phyloP scores from a whole-genome alignment of 106 monocot species.

The Triglochin maritima region DNA sequence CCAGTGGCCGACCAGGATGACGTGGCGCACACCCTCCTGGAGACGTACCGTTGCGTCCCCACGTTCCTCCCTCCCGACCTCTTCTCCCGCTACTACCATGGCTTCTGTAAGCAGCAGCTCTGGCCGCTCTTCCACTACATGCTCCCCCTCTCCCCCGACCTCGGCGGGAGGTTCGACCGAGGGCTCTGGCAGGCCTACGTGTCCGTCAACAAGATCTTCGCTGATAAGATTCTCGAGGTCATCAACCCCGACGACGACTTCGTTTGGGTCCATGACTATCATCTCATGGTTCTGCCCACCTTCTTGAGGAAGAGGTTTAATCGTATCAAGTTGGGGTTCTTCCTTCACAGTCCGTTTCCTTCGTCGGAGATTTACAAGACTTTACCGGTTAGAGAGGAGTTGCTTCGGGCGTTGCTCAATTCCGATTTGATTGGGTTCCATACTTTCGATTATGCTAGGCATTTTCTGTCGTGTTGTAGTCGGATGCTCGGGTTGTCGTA shows the following conservation, averaged over 20 bases:
- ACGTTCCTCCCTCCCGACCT: constrained; percentile 20
- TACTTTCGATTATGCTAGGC: constrained; percentile 27
- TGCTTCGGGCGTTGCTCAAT: constrained; percentile 20
- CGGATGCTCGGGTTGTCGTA: constrained; percentile 26
- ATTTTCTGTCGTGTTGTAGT: constrained; percentile 27
- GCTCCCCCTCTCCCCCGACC: constrained; percentile 22
- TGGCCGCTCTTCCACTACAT: constrained; percentile 37
- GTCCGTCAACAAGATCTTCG: constrained; percentile 28
- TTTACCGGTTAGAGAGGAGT: constrained; percentile 21
- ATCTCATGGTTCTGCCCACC: constrained; percentile 25
- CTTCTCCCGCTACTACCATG: constrained; percentile 22
- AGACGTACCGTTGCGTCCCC: constrained; percentile 18
- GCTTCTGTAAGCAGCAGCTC: constrained; percentile 32
- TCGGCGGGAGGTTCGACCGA: constrained; percentile 26
- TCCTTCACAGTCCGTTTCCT: constrained; percentile 29
- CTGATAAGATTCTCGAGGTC: constrained; percentile 29
- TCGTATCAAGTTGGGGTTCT: constrained; percentile 22
- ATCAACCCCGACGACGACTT: constrained; percentile 29
- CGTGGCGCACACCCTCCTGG: constrained; percentile 13
- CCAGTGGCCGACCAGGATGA: constrained; percentile 19
- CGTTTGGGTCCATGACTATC: constrained; percentile 31
- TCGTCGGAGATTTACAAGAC: constrained; percentile 27
- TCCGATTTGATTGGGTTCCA: constrained; percentile 27
- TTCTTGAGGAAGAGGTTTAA: constrained; percentile 26
- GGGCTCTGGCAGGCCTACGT: constrained; percentile 28